Evolutionary conservation across 495 filamentous ascomycete genomes (phyloP).

Genomic region (Cercophora samala): DNA sequence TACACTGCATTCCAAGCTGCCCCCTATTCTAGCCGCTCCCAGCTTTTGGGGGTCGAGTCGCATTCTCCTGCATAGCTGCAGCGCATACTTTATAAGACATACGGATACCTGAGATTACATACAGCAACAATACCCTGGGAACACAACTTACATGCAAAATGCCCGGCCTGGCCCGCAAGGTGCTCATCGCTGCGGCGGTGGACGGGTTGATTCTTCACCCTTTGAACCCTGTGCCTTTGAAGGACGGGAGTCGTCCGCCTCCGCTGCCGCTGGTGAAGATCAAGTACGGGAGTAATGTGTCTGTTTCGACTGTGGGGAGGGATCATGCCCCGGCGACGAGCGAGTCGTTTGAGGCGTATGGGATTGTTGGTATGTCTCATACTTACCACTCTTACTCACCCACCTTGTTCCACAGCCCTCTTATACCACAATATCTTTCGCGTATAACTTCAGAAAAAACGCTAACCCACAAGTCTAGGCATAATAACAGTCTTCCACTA

Average conservation of each 20-base stretch:
- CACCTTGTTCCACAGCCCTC: too few species aligned
- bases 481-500: slow-evolving; percentile 66
- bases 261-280: slow-evolving; percentile 57
- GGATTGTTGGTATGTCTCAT: slow-evolving; percentile 67
- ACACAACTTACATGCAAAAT: slow-evolving; percentile 40
- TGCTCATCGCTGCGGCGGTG: slow-evolving; percentile 75
- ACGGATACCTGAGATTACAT: neutral
- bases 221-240: slow-evolving; percentile 34
- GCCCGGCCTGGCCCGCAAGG: slow-evolving; percentile 72
- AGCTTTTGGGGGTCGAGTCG: too few species aligned
- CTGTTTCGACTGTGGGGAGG: slow-evolving; percentile 37
- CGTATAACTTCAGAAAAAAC: too few species aligned
- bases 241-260: slow-evolving; percentile 34
- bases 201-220: slow-evolving; percentile 87
- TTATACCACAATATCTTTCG: too few species aligned
- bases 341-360: slow-evolving; percentile 69
- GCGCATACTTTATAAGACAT: neutral
- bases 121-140: slow-evolving; percentile 10
- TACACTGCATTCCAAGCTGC: neutral
- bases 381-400: too few species aligned
- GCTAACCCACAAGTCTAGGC: too few species aligned
- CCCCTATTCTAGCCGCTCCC: neutral
- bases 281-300: slow-evolving; percentile 64
- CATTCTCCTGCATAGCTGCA: neutral
- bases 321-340: slow-evolving; percentile 34